These are phyloP conservation scores for Phytophthora hibernalis DNA, from an alignment of 352 stramenopile species.

Conservation along the genomic window DNA sequence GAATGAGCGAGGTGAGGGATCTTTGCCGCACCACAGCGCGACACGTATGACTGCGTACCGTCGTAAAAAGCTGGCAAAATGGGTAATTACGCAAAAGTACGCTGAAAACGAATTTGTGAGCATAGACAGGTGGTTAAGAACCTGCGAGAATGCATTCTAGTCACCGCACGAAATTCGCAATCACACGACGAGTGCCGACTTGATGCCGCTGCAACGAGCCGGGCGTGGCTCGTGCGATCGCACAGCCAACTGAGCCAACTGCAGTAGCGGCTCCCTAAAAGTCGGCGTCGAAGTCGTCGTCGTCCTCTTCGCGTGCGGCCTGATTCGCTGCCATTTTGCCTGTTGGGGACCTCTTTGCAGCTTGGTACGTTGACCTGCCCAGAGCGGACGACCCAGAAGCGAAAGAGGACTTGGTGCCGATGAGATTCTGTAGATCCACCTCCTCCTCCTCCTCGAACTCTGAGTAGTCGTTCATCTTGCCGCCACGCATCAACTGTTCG, in stretches of 20 bases:
- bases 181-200: too few relatives aligned
- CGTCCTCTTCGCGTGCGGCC: constrained; percentile 27
- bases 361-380: constrained; percentile 5
- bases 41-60: constrained; percentile 27
- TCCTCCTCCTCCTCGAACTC: constrained; percentile 86
- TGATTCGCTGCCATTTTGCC: constrained; percentile 24
- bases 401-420: constrained; percentile 44
- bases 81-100: not conserved
- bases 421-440: constrained; percentile 79
- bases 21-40: constrained; percentile 19
- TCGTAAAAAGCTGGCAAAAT: not conserved
- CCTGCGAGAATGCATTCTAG: not conserved
- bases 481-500: constrained; percentile 67
- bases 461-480: constrained; percentile 79
- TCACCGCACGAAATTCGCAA: too few relatives aligned
- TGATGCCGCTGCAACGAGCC: too few relatives aligned
- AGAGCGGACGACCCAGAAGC: constrained; percentile 8
- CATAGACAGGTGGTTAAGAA: not conserved
- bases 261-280: constrained; percentile 37
- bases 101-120: not conserved
- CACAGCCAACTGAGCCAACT: constrained; percentile 1
- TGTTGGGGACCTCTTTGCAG: constrained; percentile 1
- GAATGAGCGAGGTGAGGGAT: constrained; percentile 38
- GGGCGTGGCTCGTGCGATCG: too few relatives aligned
- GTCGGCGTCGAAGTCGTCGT: constrained; percentile 72